These are phyloP conservation scores for Ganoderma lucidum DNA, from an alignment of 1,284 basidiomycete species.

Conservation along the genomic window DNA sequence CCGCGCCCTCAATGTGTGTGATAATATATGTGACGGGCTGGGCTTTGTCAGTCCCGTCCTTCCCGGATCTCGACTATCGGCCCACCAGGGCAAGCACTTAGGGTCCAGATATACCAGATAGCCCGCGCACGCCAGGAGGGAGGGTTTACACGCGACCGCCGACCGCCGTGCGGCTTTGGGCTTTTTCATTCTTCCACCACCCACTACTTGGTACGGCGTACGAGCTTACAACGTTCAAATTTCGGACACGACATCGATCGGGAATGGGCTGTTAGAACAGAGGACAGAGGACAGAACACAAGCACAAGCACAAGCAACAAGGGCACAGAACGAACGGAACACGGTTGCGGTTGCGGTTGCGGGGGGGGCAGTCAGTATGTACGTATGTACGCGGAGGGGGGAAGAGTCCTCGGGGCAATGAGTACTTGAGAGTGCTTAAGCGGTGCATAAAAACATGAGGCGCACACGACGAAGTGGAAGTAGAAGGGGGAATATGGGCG, in stretches of 20 bases:
- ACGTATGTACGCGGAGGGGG: background rate
- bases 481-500: background rate
- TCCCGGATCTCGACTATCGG: too few species aligned
- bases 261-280: background rate
- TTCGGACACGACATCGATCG: background rate
- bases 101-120: too few species aligned
- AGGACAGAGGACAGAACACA: too few species aligned
- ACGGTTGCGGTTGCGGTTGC: background rate
- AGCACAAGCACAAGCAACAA: too few species aligned
- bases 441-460: background rate
- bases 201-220: background rate
- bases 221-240: slow-evolving; percentile 2
- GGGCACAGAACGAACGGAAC: background rate
- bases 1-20: background rate
- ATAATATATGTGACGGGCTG: too few species aligned
- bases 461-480: background rate
- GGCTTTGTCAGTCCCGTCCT: background rate
- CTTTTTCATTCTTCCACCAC: background rate
- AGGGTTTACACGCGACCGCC: background rate
- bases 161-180: background rate
- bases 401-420: background rate
- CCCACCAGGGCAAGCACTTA: too few species aligned
- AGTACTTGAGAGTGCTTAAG: background rate
- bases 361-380: background rate
- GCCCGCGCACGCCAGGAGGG: too few species aligned